phyloP scores from a whole-genome alignment of 1,284 basidiomycete species.

The Schizophyllum amplum region DNA sequence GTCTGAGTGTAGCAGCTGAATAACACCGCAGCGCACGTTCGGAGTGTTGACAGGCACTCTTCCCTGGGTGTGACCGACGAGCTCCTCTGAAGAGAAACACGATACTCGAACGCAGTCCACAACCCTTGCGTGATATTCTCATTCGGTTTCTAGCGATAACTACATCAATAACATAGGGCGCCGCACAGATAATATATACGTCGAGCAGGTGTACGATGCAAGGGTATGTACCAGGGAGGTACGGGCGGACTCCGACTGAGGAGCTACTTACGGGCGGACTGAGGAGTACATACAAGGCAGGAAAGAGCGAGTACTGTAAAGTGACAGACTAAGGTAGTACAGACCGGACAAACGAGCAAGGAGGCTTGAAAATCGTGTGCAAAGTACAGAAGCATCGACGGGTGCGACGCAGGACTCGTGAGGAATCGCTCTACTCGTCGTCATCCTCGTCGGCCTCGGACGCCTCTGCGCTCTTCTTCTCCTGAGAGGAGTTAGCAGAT shows the following conservation, averaged over 20 bases:
- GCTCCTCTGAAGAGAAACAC: too few species aligned
- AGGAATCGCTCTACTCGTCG: constrained; percentile 17
- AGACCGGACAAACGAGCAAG: not conserved
- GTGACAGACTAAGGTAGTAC: not conserved
- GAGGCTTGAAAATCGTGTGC: not conserved
- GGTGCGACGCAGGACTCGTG: not conserved
- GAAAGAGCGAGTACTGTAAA: not conserved
- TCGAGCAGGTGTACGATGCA: not conserved
- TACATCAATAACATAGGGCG: not conserved
- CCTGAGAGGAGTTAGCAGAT: constrained; percentile 6
- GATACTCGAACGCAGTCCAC: too few species aligned
- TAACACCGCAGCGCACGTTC: too few species aligned
- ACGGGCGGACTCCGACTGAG: too few species aligned
- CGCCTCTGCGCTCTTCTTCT: constrained; percentile 45
- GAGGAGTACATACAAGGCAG: not conserved
- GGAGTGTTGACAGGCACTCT: too few species aligned
- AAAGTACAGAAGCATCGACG: not conserved
- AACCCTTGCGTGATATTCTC: not conserved
- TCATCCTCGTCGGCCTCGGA: constrained; percentile 54
- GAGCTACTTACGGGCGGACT: not conserved
- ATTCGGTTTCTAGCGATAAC: not conserved
- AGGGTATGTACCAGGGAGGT: not conserved
- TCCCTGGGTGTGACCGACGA: too few species aligned
- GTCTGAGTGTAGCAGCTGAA: too few species aligned
- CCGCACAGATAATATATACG: not conserved